phyloP scores from a whole-genome alignment of 805 yeast genomes.

The Zygosaccharomyces gambellarensis region DNA sequence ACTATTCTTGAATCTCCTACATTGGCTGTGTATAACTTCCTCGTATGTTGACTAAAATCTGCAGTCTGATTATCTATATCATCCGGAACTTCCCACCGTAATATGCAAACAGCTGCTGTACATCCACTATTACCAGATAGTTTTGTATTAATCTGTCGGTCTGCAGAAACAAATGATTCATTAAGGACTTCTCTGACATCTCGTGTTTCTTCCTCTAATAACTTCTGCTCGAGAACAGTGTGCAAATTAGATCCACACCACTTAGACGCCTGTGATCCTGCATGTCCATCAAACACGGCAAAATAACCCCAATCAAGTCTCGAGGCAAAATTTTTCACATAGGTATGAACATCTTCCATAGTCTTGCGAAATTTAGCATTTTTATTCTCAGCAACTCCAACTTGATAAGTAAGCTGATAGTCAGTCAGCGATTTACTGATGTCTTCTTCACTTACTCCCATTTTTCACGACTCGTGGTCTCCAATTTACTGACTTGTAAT shows the following conservation, averaged over 20 bases:
- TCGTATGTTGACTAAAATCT: slow-evolving; percentile 43
- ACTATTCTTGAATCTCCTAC: slow-evolving; percentile 92
- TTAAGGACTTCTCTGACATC: slow-evolving; percentile 65
- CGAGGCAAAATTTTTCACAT: slow-evolving; percentile 89
- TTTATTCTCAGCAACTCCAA: slow-evolving; percentile 89
- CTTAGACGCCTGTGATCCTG: slow-evolving; percentile 86
- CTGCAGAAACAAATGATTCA: slow-evolving; percentile 71
- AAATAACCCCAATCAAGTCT: slow-evolving; percentile 89
- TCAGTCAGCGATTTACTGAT: slow-evolving; percentile 2
- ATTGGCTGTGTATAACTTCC: slow-evolving; percentile 88
- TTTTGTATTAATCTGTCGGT: slow-evolving; percentile 55
- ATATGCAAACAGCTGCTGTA: slow-evolving; percentile 90
- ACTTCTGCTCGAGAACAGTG: slow-evolving; percentile 54
- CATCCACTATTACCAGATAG: slow-evolving; percentile 78
- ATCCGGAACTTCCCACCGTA: slow-evolving; percentile 69
- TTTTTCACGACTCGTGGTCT: not conserved
- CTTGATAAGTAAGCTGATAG: slow-evolving; percentile 63
- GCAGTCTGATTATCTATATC: slow-evolving; percentile 20
- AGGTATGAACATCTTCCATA: slow-evolving; percentile 96
- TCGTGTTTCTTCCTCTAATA: slow-evolving; percentile 43
- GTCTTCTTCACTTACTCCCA: slow-evolving; percentile 4
- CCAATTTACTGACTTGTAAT: not conserved
- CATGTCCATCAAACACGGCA: slow-evolving; percentile 96
- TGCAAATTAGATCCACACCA: slow-evolving; percentile 92
- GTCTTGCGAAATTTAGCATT: slow-evolving; percentile 75